Evolutionary conservation across 2,329 filamentous ascomycete genomes (phyloP).

Genomic region (Diaporthe vaccinii): DNA sequence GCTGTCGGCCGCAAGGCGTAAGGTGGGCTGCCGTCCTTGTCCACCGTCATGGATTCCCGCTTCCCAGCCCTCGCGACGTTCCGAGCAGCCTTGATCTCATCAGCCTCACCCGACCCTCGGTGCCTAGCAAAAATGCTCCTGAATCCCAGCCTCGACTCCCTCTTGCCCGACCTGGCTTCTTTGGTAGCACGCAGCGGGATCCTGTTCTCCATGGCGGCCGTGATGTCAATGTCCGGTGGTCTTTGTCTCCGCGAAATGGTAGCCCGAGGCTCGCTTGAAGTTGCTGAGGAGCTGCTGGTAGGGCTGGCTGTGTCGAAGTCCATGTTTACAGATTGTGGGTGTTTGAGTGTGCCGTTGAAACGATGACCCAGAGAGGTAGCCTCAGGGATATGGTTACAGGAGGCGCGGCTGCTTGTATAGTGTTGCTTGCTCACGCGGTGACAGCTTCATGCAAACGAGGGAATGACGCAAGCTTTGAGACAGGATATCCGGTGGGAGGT

Average conservation of each 20-base stretch:
- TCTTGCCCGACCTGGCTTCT: conserved; percentile 55
- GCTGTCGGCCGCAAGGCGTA: conserved; percentile 36
- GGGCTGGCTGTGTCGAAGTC: conserved; percentile 16
- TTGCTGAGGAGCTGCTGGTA: background rate
- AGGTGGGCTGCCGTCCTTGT: conserved; percentile 26
- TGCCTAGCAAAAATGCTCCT: conserved; percentile 65
- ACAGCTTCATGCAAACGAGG: conserved; percentile 26
- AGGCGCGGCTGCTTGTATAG: conserved; percentile 2
- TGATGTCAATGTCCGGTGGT: conserved; percentile 54
- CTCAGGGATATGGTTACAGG: background rate
- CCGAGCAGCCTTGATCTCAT: conserved; percentile 43
- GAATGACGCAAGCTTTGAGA: conserved; percentile 35
- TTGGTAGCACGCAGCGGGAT: conserved; percentile 57
- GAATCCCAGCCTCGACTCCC: conserved; percentile 67
- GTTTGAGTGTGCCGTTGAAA: background rate
- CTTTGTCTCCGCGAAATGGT: conserved; percentile 51
- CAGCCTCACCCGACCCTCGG: conserved; percentile 54
- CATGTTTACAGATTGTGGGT: conserved; percentile 6
- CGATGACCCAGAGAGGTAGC: background rate
- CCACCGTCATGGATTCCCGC: conserved; percentile 3
- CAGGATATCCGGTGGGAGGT: conserved; percentile 6
- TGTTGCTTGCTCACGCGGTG: conserved; percentile 31
- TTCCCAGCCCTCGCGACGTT: conserved; percentile 26
- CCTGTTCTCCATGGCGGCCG: conserved; percentile 52
- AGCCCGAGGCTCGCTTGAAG: conserved; percentile 41